Conservation (phyloP, 805 yeast genomes). For the Ascoidea tarda region DNA sequence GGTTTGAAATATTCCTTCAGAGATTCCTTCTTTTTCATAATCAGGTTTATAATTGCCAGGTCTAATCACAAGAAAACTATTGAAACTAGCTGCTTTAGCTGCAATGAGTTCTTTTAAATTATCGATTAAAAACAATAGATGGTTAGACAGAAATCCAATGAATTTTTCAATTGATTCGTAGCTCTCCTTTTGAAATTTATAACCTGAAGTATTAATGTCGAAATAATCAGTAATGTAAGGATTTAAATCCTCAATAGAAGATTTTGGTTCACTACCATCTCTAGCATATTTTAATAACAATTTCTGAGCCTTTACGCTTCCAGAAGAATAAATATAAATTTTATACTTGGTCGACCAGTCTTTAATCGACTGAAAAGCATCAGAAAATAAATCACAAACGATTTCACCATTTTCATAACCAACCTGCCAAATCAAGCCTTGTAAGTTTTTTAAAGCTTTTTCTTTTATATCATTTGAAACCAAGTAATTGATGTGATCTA, state of each 20-base stretch:
- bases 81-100: slow-evolving; percentile 51
- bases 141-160: slow-evolving; percentile 19
- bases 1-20: background rate
- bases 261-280: slow-evolving; percentile 15
- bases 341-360: slow-evolving; percentile 21
- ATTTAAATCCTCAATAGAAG: slow-evolving; percentile 32
- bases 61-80: slow-evolving; percentile 43
- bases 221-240: slow-evolving; percentile 48
- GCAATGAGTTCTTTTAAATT: slow-evolving; percentile 67
- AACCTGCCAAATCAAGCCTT: slow-evolving; percentile 69
- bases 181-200: slow-evolving; percentile 41
- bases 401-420: slow-evolving; percentile 74
- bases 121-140: slow-evolving; percentile 64
- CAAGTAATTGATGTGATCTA: slow-evolving; percentile 36
- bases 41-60: slow-evolving; percentile 47
- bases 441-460: slow-evolving; percentile 60
- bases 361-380: slow-evolving; percentile 47
- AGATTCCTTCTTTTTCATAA: background rate
- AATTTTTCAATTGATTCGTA: slow-evolving; percentile 38
- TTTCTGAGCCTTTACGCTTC: slow-evolving; percentile 79
- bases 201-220: slow-evolving; percentile 78
- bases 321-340: slow-evolving; percentile 76
- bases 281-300: slow-evolving; percentile 56
- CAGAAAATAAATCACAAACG: slow-evolving; percentile 62
- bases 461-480: slow-evolving; percentile 65